Evolutionary conservation across 331 rosid genomes (phyloP), one percentile per base, ranked within the genome.

Genomic region (Spiraea crenata): DNA sequence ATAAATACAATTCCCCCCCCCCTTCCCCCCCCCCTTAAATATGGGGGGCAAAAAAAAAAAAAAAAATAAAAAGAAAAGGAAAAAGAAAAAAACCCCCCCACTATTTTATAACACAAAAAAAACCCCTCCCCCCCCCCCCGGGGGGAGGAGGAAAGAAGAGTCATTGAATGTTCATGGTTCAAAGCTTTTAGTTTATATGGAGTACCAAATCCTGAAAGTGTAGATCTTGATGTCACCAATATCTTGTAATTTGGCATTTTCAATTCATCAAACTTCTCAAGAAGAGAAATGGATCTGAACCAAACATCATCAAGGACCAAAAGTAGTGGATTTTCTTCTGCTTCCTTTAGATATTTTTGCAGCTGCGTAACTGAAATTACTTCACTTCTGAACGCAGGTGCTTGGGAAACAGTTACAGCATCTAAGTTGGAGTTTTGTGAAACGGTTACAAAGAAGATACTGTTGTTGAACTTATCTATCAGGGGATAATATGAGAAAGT

Each of bases 281-380:
- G 62, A 55, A 83, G 77, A 45, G 61, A 63, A 65, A 74, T 75
- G 11, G 92, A 77, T 65, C 65, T 81, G 0, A 40, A 12, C 86
- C 82, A 83, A 76, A 85, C 92, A 82, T 85, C 96, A 59, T 89
- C 96, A 49, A 85, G 15, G 1, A 88, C 86, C 76, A 88, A 48
- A 71, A 88, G 10, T 13, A 71, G 55, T 50, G 88, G 85, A 9
- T 58, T 67, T 60, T 7, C 10, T 45, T 56, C 67, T 50, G 78
- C 67, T 25, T 60, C 59, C 20, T 69, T 74, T 19, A 87, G n/a
- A 70, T 73, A 56, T 40, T 60, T 14, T 42, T 12, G 79, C 60
- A 88, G 63, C 31, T 8, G 46, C 44, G 73, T 12, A 52, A 67
- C 47, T 46, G 91, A 83, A 19, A 73, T 81, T 65, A 77, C 67